Evolutionary conservation across 805 yeast species (phyloP), one percentile per base, ranked within the genome.

Genomic region (Myxozyma melibiosi): DNA sequence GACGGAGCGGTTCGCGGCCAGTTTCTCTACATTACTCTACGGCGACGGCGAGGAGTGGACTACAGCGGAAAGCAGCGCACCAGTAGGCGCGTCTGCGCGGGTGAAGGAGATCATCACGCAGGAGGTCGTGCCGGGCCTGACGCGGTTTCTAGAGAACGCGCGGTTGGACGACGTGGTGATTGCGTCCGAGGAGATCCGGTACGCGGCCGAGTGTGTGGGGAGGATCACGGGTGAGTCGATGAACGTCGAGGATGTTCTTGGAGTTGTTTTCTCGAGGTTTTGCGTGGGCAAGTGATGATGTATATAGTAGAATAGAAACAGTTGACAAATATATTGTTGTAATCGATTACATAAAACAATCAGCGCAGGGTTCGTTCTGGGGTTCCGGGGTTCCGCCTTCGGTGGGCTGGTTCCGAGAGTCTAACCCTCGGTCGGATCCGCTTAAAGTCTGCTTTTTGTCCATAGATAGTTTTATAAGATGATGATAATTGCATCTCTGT

Each of bases 171-270:
- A 91, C 64, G 82, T 90, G 1, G 92, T 89, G 0, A 70, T 90
- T 37, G 96, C 96, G 0, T 75, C 88, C 0, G 96, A 92, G 58
- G 84, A 86, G 53, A 75, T 94, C 38, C 79, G 80, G 47, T 79
- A 79, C 48, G 84, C 96, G 0, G 83, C 86, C 18, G 90, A 86
- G 13, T 97, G 97, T 0, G 86, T 94, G 37, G 97, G 97, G 0
- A 88, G 85, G 67, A 87, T 94, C 25, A 91, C 97, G 0, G 99
- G 98, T 1, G 87, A 88, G 38, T 81, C 89, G 0, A 83, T 92
- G 13, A 96, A 96, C 0, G 79, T 91, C 0, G 97, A 94, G 65
- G 98, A 94, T 67, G 84, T 94, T 0, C 74, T 94, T 4, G 97
- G 94, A 0, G 92, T 88, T 1, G 94, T 94, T 0, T 94, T 94